phyloP scores from a whole-genome alignment of 495 filamentous ascomycete species.

The Penicillium canescens region DNA sequence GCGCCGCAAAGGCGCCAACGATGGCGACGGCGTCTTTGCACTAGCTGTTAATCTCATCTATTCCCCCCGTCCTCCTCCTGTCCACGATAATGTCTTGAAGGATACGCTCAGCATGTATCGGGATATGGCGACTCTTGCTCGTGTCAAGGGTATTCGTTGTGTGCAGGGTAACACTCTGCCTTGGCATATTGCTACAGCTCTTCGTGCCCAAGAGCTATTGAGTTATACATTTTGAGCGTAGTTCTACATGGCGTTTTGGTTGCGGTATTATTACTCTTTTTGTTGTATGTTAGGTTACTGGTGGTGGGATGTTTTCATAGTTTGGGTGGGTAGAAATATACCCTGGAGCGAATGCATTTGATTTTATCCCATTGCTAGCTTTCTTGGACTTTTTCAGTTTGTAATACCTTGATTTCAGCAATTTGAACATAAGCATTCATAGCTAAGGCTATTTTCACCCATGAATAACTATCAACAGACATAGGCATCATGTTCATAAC shows the following conservation, averaged over 20 bases:
- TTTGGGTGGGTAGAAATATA: conserved; percentile 7
- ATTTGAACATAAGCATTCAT: neutral
- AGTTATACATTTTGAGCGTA: conserved; percentile 41
- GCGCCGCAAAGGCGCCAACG: conserved; percentile 64
- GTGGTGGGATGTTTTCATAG: conserved; percentile 6
- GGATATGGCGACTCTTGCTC: conserved; percentile 71
- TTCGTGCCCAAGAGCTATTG: conserved; percentile 56
- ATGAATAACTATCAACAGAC: neutral
- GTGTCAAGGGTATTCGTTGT: conserved; percentile 65
- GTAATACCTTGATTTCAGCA: neutral
- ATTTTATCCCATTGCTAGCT: neutral
- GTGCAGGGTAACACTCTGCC: conserved; percentile 66
- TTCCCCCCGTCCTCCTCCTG: conserved; percentile 41
- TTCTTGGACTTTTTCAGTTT: no score
- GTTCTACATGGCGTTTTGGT: neutral
- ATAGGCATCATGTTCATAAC: neutral
- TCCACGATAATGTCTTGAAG: conserved; percentile 61
- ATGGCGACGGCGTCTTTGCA: conserved; percentile 61
- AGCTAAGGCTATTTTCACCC: neutral
- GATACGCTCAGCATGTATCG: conserved; percentile 77
- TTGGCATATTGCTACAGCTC: conserved; percentile 83
- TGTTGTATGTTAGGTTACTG: conserved; percentile 5
- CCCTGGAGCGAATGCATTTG: conserved; percentile 7
- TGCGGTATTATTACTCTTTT: neutral
- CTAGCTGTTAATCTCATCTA: conserved; percentile 70